Percentiles rank a stretch among this genome's conserved stretches.
phyloP scores from a whole-genome alignment of 75 land plant genomes.

The Cunninghamia lanceolata region DNA sequence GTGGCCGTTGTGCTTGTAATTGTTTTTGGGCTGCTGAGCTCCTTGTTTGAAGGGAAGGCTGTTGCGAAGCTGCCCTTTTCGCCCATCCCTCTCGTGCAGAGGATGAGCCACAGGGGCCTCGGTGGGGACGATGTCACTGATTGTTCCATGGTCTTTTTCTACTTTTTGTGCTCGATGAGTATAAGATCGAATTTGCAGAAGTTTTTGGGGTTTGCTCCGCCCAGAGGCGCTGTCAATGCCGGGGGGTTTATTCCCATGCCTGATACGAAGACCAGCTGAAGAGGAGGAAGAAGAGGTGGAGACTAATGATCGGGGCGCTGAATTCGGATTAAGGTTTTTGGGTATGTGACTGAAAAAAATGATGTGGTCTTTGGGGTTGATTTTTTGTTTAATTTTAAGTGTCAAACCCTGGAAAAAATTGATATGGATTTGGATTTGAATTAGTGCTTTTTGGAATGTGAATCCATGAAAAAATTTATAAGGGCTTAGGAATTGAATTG shows the following conservation, averaged over 20 bases:
- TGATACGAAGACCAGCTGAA: constrained; percentile 63
- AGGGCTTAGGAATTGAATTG: too few relatives aligned
- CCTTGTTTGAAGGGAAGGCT: constrained; percentile 76
- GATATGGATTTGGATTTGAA: too few relatives aligned
- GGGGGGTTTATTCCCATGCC: constrained; percentile 67
- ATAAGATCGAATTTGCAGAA: constrained; percentile 89
- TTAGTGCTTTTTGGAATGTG: background rate
- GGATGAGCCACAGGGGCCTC: constrained; percentile 82
- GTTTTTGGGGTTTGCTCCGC: constrained; percentile 80
- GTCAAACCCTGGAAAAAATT: too few relatives aligned
- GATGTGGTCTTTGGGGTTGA: too few relatives aligned
- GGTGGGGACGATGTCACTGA: constrained; percentile 77
- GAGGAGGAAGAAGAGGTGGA: background rate
- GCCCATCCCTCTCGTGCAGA: constrained; percentile 63
- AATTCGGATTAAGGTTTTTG: background rate
- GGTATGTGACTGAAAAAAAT: too few relatives aligned
- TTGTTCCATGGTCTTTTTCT: constrained; percentile 87
- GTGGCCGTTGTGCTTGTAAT: constrained; percentile 80
- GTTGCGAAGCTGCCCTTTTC: constrained; percentile 86
- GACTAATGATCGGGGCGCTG: background rate
- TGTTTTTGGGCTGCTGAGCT: constrained; percentile 78
- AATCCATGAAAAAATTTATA: too few relatives aligned
- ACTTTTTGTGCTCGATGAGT: constrained; percentile 83
- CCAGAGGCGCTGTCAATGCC: constrained; percentile 57
- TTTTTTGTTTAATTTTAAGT: background rate